Conservation (phyloP, 345 rosid genomes). For the Trapa incisa region DNA sequence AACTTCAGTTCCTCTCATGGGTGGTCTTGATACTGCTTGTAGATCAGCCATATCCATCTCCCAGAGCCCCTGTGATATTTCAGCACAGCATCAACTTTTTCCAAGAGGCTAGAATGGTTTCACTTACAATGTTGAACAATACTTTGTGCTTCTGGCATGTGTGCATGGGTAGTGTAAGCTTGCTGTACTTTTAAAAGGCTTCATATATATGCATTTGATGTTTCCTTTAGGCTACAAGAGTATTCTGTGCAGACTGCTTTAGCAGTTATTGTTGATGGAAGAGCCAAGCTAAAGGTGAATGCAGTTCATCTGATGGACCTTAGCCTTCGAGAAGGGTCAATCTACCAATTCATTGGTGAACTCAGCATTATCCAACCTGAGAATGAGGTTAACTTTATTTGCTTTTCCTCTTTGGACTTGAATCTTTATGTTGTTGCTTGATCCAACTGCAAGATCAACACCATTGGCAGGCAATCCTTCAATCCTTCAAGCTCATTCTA, state of each 20-base stretch:
- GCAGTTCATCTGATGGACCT: slow-evolving; percentile 62
- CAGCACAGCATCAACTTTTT: background rate
- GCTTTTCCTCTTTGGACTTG: background rate
- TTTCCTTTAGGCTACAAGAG: slow-evolving; percentile 35
- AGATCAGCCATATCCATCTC: no score
- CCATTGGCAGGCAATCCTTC: slow-evolving; percentile 43
- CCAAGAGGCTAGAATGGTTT: background rate
- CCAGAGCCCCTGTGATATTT: background rate
- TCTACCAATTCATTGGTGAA: slow-evolving; percentile 78
- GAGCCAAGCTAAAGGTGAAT: slow-evolving; percentile 37
- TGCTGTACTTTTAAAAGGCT: background rate
- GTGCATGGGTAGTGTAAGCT: background rate
- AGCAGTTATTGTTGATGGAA: slow-evolving; percentile 44
- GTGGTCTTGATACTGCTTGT: background rate
- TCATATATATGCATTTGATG: background rate
- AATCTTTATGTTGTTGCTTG: background rate
- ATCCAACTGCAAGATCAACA: background rate
- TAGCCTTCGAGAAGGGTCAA: slow-evolving; percentile 48
- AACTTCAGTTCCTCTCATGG: background rate
- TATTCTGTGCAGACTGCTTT: slow-evolving; percentile 44
- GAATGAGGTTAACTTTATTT: slow-evolving; percentile 23
- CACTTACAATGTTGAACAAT: background rate
- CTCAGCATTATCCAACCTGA: slow-evolving; percentile 34
- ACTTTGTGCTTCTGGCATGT: background rate
- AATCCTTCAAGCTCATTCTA: slow-evolving; percentile 66